Conservation (phyloP, 169 alveolate species). For the Cryptosporidium ubiquitum region DNA sequence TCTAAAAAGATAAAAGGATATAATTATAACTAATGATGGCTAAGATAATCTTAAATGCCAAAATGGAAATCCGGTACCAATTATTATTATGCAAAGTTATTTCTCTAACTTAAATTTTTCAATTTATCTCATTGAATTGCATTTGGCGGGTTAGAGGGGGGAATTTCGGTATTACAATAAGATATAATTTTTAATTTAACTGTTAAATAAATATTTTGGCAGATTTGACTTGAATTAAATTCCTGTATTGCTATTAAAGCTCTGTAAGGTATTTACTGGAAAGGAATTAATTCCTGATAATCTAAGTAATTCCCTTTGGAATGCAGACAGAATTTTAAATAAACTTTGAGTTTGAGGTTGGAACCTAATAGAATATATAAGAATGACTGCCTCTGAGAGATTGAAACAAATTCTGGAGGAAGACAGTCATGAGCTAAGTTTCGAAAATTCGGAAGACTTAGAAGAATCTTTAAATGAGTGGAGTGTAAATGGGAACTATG, state of each 20-base stretch:
- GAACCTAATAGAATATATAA: neutral
- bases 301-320: neutral
- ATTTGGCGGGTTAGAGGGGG: neutral
- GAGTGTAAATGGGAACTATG: constrained; percentile 16
- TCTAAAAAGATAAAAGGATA: neutral
- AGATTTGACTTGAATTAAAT: neutral
- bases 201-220: neutral
- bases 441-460: neutral
- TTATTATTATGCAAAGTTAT: neutral
- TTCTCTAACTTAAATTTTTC: neutral
- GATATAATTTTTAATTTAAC: neutral
- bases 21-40: neutral
- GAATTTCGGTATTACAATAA: neutral
- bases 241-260: neutral
- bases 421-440: constrained; percentile 61
- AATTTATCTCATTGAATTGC: neutral
- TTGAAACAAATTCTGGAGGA: constrained; percentile 78
- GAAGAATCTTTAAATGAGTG: constrained; percentile 70
- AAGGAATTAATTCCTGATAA: neutral
- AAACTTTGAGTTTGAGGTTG: neutral
- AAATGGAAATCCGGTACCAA: neutral
- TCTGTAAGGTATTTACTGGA: neutral
- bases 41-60: neutral
- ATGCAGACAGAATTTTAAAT: neutral
- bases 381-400: constrained; percentile 69